Percentiles rank a stretch among this genome's conserved stretches.
Conservation (phyloP, 1,284 basidiomycete genomes). For the Chondrostereum purpureum region DNA sequence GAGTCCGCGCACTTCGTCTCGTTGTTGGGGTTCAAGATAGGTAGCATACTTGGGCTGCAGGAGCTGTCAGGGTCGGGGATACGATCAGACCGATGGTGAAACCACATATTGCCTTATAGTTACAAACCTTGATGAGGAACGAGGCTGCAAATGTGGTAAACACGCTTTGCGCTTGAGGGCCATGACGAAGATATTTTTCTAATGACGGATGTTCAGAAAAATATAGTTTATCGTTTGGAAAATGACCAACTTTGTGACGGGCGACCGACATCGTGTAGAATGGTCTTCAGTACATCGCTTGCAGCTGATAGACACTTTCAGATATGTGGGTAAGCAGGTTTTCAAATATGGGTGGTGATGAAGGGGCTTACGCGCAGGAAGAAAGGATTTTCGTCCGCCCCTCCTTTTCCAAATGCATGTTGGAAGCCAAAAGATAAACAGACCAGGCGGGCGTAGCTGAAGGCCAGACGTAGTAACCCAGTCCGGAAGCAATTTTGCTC, state of each 20-base stretch:
- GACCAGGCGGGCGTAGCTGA: slow-evolving; percentile 62
- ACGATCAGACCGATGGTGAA: neutral
- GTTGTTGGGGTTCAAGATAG: slow-evolving; percentile 48
- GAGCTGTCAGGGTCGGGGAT: slow-evolving; percentile 42
- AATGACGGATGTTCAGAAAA: slow-evolving; percentile 8
- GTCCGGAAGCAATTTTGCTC: slow-evolving; percentile 54
- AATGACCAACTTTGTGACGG: slow-evolving; percentile 44
- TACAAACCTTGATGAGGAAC: slow-evolving; percentile 68
- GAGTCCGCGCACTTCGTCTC: slow-evolving; percentile 50
- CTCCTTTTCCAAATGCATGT: slow-evolving; percentile 56
- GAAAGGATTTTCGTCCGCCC: slow-evolving; percentile 55
- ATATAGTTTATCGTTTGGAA: neutral
- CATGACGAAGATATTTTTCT: slow-evolving; percentile 65
- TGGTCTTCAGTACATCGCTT: slow-evolving; percentile 56
- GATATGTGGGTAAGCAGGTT: too few relatives aligned
- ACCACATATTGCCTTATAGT: too few relatives aligned
- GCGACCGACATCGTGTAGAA: slow-evolving; percentile 53
- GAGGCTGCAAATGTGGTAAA: slow-evolving; percentile 82
- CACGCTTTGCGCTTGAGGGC: slow-evolving; percentile 77
- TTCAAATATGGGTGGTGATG: neutral
- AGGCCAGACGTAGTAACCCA: slow-evolving; percentile 56
- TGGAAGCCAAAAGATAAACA: slow-evolving; percentile 74
- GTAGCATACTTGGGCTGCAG: slow-evolving; percentile 65
- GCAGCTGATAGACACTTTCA: slow-evolving; percentile 59
- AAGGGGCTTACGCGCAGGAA: slow-evolving; percentile 50